These are phyloP conservation scores for Cytospora chrysosperma DNA, from an alignment of 2,329 filamentous ascomycete genomes.

Conservation along the genomic window DNA sequence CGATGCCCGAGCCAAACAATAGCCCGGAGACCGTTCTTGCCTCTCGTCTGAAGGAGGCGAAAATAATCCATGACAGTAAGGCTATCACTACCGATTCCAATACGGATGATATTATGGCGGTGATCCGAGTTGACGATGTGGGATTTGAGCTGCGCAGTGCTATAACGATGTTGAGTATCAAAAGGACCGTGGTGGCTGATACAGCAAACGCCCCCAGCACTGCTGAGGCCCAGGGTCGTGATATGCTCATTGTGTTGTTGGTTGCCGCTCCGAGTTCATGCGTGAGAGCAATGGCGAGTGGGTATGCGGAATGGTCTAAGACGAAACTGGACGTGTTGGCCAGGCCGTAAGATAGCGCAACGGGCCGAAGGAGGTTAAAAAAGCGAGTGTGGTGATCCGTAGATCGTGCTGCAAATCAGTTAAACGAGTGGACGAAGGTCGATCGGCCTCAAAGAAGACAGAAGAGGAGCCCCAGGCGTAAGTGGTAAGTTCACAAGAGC, in stretches of 20 bases:
- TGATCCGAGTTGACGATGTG: constrained; percentile 33
- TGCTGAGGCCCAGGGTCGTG: constrained; percentile 32
- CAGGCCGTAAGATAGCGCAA: constrained; percentile 14
- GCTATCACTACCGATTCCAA: constrained; percentile 40
- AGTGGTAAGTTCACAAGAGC: not conserved
- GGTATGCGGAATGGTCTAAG: constrained; percentile 18
- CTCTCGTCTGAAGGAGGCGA: constrained; percentile 28
- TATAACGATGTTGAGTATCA: constrained; percentile 42
- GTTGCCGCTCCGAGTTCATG: constrained; percentile 12
- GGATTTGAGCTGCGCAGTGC: constrained; percentile 35
- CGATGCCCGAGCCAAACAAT: constrained; percentile 39
- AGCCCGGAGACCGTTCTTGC: constrained; percentile 32
- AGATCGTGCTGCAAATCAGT: constrained; percentile 19
- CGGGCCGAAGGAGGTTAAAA: constrained; percentile 9
- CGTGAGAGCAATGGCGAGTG: constrained; percentile 18
- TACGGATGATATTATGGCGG: constrained; percentile 40
- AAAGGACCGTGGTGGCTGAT: constrained; percentile 39
- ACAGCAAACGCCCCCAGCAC: constrained; percentile 39
- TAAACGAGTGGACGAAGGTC: constrained; percentile 26
- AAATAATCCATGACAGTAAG: constrained; percentile 35
- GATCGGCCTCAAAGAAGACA: constrained; percentile 15
- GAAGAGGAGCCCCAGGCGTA: constrained; percentile 1
- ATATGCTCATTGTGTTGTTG: constrained; percentile 16
- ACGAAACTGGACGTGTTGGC: constrained; percentile 12
- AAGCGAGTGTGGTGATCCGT: constrained; percentile 18